Evolutionary conservation across 2,329 filamentous ascomycete species (phyloP), one percentile per base, ranked within the genome.

Genomic region (Alternaria sp.): DNA sequence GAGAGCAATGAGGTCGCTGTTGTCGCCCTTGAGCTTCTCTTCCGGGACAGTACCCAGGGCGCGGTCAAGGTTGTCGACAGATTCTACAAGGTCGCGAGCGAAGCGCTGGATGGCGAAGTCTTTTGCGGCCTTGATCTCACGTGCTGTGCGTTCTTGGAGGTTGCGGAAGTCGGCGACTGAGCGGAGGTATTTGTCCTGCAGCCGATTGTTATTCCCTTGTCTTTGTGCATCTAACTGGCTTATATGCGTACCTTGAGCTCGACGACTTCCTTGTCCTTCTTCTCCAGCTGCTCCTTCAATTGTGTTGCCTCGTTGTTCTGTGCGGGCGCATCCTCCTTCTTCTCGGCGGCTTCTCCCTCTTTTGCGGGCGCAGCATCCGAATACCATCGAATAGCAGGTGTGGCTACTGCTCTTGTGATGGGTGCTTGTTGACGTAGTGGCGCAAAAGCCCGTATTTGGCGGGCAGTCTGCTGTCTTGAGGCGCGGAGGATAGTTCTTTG

Each of bases 161-260:
- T 98, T 99, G 79, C 93, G 93, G 87, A 96, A 98, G 75, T 99
- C 95, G 82, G 95, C 95, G 67, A 98, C 89, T 57, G 92, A 91
- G 78, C 95, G 94, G 66, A 97, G 87, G 81, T 93, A 96, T 84
- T 93, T 95, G 83, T 98, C 95, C 95, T 98, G 70, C 10, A 11
- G 25, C 9, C 6, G 9, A 30, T 20, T 41, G 43, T 61, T 14
- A 61, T 36, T 36, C 16, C 30, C 14, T 8, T 48, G 12, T 3
- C 18, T 16, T 20, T 18, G 8, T 27, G 11, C 18, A 46, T 18
- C 1, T n/a, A 3, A 16, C 16, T 14, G 28, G 45, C 46, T 28
- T 48, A 22, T 49, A 27, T 32, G 66, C 74, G 57, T 83, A 97
- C 94, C 89, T 97, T 98, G 81, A 96, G 86, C 50, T 97, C 93